Percentiles rank a stretch among this genome's conserved stretches.
Evolutionary conservation across 1,284 basidiomycete genomes (phyloP).

Genomic region (Apiotrichum mycotoxinovorans): DNA sequence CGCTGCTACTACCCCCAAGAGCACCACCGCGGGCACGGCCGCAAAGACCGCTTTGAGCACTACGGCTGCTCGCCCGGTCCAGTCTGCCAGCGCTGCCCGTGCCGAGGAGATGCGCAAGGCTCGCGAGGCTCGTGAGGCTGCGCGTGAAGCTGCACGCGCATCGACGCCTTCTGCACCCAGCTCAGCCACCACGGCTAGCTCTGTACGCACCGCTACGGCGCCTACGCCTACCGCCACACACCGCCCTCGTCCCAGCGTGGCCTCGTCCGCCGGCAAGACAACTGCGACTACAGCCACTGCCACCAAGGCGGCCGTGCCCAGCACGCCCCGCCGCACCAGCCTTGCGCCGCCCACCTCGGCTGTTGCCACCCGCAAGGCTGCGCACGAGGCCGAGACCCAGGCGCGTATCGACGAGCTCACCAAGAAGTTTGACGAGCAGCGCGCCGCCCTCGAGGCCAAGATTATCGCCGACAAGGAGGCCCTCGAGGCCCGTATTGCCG

Average conservation of each 20-base stretch:
- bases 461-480: slow-evolving; percentile 9
- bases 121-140: slow-evolving; percentile 14
- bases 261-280: not conserved
- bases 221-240: not conserved
- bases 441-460: slow-evolving; percentile 25
- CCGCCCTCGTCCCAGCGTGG: slow-evolving; percentile 2
- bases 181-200: not conserved
- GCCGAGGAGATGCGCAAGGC: slow-evolving; percentile 18
- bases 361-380: slow-evolving; percentile 6
- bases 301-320: slow-evolving; percentile 3
- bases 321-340: slow-evolving; percentile 10
- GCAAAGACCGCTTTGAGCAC: not conserved
- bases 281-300: not conserved
- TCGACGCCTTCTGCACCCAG: not conserved
- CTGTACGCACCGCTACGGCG: slow-evolving; percentile 4
- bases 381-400: slow-evolving; percentile 14
- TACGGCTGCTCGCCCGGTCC: not conserved
- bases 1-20: not conserved
- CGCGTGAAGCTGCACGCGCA: slow-evolving; percentile 10
- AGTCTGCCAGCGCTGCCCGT: slow-evolving; percentile 5
- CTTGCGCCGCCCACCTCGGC: slow-evolving; percentile 3
- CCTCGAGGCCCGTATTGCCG: slow-evolving; percentile 9
- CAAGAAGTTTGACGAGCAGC: slow-evolving; percentile 22
- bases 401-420: slow-evolving; percentile 14
- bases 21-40: not conserved